A percentile compares a stretch with the other conserved stretches of the same genome.
These are phyloP conservation scores for Coprinellus micaceus DNA, from an alignment of 768 basidiomycete species.

Conservation along the genomic window DNA sequence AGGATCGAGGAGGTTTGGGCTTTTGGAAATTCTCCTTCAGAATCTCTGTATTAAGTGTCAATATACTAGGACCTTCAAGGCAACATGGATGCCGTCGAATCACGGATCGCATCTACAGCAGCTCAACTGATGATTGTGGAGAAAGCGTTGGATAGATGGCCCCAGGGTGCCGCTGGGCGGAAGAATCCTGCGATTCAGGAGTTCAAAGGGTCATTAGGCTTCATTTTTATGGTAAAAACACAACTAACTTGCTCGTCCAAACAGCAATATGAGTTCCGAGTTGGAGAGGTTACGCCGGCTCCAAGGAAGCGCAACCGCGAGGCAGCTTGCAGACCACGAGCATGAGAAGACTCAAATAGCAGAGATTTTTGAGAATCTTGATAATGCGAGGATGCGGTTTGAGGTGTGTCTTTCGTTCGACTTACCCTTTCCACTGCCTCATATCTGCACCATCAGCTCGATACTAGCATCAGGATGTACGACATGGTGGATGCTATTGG, in stretches of 20 bases:
- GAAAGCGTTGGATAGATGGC: constrained; percentile 3
- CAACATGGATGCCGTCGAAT: constrained; percentile 16
- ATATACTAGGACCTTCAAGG: no score
- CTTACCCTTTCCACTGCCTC: no score
- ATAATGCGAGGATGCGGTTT: constrained; percentile 14
- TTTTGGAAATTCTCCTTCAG: not conserved
- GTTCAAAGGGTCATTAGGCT: constrained; percentile 11
- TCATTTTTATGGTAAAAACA: not conserved
- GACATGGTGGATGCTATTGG: constrained; percentile 12
- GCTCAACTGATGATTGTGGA: constrained; percentile 12
- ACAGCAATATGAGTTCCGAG: constrained; percentile 12
- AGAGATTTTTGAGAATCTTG: constrained; percentile 15
- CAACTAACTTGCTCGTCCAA: not conserved
- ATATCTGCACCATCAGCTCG: no score
- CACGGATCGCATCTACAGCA: constrained; percentile 8
- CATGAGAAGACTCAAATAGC: constrained; percentile 13
- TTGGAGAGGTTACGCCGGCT: constrained; percentile 8
- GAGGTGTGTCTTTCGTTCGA: no score
- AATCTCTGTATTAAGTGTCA: constrained; percentile 6
- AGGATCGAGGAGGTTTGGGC: not conserved
- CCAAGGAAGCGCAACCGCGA: not conserved
- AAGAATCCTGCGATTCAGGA: constrained; percentile 1
- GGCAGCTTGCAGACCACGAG: constrained; percentile 15
- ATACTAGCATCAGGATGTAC: constrained; percentile 4
- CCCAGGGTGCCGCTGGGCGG: not conserved